These are phyloP conservation scores for Volutella citrinella DNA, from an alignment of 2,329 filamentous ascomycete genomes.

Conservation along the genomic window DNA sequence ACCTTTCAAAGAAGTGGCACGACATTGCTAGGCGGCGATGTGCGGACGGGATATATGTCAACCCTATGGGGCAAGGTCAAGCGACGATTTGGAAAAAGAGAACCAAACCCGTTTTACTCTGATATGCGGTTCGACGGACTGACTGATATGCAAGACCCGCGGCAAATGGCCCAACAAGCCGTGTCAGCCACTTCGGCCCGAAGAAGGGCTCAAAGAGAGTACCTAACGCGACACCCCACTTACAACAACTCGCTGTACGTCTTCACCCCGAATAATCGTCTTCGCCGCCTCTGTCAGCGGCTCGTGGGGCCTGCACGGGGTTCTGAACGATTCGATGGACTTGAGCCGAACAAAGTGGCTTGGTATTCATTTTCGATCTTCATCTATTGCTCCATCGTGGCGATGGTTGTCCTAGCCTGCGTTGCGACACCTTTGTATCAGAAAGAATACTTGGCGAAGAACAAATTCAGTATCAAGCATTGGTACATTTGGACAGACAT, in stretches of 20 bases:
- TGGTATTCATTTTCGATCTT: conserved; percentile 95
- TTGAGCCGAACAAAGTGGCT: conserved; percentile 80
- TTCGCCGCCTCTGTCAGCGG: conserved; percentile 80
- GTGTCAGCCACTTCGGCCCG: conserved; percentile 78
- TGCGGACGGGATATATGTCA: conserved; percentile 58
- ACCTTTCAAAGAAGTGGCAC: conserved; percentile 30
- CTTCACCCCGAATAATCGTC: conserved; percentile 72
- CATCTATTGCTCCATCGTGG: conserved; percentile 89
- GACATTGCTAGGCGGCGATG: conserved; percentile 36
- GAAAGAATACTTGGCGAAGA: conserved; percentile 71
- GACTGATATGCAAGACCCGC: conserved; percentile 78
- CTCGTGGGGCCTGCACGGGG: conserved; percentile 91
- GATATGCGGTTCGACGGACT: conserved; percentile 65
- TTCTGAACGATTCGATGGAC: conserved; percentile 80
- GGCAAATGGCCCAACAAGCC: conserved; percentile 86
- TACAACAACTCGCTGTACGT: conserved; percentile 94
- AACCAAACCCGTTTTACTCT: conserved; percentile 95
- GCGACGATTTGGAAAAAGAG: conserved; percentile 56
- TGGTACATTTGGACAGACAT: conserved; percentile 97
- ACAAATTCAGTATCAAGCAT: conserved; percentile 61
- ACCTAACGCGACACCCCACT: conserved; percentile 77
- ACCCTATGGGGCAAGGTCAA: conserved; percentile 60
- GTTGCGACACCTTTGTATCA: conserved; percentile 94
- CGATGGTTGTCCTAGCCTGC: conserved; percentile 96
- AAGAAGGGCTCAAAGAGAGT: conserved; percentile 87